Evolutionary conservation across 257 asterid genomes (phyloP).

Genomic region (Solanum pennellii): DNA sequence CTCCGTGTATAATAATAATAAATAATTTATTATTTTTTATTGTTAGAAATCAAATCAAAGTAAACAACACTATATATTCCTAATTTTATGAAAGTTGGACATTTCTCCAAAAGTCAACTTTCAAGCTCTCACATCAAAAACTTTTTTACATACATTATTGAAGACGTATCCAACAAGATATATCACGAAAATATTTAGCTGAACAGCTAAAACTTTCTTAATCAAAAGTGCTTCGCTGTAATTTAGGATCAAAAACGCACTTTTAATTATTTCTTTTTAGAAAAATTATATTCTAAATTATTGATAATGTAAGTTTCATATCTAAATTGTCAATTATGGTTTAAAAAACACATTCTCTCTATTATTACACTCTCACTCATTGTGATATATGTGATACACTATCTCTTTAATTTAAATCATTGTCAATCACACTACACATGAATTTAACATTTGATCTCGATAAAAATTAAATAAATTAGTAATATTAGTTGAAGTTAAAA

Average conservation of each 20-base stretch:
- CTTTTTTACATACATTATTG: not conserved
- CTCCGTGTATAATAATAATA: not conserved
- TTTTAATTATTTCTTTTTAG: no score
- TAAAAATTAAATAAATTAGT: no score
- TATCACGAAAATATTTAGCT: not conserved
- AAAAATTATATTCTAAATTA: no score
- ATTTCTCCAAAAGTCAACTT: not conserved
- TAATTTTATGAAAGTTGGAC: not conserved
- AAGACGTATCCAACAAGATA: not conserved
- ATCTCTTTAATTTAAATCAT: no score
- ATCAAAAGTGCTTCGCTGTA: not conserved
- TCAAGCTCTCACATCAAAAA: not conserved
- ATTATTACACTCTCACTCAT: not conserved
- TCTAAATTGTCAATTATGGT: no score
- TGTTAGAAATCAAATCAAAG: not conserved
- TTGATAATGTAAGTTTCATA: no score
- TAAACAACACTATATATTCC: not conserved
- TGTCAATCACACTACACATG: not conserved
- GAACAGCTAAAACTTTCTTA: not conserved
- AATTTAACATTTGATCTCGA: no score
- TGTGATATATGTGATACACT: no score
- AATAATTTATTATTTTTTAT: no score
- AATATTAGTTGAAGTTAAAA: not conserved
- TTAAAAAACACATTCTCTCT: no score
- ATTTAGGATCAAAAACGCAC: not conserved